These are phyloP conservation scores for Chytriomyces sp. DNA, from an alignment of 192 early-diverging fungal genomes.

Conservation along the genomic window DNA sequence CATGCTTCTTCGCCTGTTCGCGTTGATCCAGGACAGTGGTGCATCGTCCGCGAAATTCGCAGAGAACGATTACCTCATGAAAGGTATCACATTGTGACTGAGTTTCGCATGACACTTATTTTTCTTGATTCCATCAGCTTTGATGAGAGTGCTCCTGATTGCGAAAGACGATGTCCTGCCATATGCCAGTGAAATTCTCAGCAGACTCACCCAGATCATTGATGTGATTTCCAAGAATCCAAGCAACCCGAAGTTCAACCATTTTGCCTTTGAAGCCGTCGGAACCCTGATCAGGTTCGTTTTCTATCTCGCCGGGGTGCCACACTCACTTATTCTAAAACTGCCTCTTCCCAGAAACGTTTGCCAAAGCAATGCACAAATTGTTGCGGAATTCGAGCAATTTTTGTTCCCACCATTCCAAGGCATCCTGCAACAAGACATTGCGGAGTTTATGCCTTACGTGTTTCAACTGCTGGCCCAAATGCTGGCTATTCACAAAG, in stretches of 20 bases:
- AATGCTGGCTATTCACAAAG: conserved; percentile 77
- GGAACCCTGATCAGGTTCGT: conserved; percentile 76
- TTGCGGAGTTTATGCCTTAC: conserved; percentile 93
- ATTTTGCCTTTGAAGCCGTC: conserved; percentile 94
- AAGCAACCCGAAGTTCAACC: conserved; percentile 96
- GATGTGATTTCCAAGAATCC: conserved; percentile 89
- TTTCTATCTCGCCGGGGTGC: conserved; percentile 17
- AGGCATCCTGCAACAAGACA: conserved; percentile 81
- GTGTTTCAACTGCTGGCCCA: conserved; percentile 95
- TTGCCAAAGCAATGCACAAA: conserved; percentile 69
- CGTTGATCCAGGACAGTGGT: conserved; percentile 72
- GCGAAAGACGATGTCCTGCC: conserved; percentile 75
- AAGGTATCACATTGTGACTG: conserved; percentile 52
- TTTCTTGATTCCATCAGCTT: conserved; percentile 52
- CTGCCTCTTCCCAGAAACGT: conserved; percentile 66
- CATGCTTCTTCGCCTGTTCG: conserved; percentile 77
- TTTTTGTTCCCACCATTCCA: conserved; percentile 90
- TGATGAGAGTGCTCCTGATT: conserved; percentile 85
- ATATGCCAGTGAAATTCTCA: conserved; percentile 73
- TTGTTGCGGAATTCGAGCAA: conserved; percentile 82
- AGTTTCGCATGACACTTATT: conserved; percentile 5
- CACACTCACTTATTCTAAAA: conserved; percentile 8
- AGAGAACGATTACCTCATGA: conserved; percentile 97
- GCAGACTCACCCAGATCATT: conserved; percentile 78
- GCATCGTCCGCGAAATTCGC: conserved; percentile 87